Evolutionary conservation across 129 eudicot genomes (phyloP).

Genomic region (Erigeron canadensis): DNA sequence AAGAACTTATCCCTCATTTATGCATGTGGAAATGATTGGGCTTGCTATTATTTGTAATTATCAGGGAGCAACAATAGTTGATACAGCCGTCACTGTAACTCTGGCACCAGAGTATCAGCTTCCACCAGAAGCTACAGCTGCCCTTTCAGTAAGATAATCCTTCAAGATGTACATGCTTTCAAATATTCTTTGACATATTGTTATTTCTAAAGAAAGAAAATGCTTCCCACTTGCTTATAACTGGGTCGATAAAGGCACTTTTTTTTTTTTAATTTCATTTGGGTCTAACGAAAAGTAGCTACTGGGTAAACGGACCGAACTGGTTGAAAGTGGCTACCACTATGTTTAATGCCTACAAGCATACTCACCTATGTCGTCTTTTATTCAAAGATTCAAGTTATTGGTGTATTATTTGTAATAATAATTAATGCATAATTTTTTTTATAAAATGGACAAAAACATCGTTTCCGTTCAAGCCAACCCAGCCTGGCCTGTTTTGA

Average conservation of each 20-base stretch:
- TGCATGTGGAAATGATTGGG: background rate
- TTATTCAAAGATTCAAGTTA: no score
- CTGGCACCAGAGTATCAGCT: constrained; percentile 64
- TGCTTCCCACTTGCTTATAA: no score
- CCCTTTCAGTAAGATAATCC: constrained; percentile 46
- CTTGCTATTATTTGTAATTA: constrained; percentile 7
- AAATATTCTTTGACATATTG: background rate
- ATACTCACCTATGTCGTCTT: no score
- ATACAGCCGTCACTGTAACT: constrained; percentile 51
- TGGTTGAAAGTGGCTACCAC: no score
- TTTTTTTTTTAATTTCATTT: no score
- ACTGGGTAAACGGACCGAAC: no score
- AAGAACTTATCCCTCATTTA: background rate
- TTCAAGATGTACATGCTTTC: background rate
- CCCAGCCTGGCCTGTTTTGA: background rate
- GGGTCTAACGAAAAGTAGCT: no score
- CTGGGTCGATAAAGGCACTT: no score
- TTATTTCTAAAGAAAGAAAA: background rate
- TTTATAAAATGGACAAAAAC: background rate
- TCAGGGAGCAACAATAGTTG: constrained; percentile 91
- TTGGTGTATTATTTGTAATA: no score
- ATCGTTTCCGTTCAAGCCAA: background rate
- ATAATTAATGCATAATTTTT: background rate
- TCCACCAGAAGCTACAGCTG: constrained; percentile 63
- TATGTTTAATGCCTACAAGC: no score